These are phyloP conservation scores for Dioscorea dumetorum DNA, from an alignment of 106 monocot genomes.

Conservation along the genomic window DNA sequence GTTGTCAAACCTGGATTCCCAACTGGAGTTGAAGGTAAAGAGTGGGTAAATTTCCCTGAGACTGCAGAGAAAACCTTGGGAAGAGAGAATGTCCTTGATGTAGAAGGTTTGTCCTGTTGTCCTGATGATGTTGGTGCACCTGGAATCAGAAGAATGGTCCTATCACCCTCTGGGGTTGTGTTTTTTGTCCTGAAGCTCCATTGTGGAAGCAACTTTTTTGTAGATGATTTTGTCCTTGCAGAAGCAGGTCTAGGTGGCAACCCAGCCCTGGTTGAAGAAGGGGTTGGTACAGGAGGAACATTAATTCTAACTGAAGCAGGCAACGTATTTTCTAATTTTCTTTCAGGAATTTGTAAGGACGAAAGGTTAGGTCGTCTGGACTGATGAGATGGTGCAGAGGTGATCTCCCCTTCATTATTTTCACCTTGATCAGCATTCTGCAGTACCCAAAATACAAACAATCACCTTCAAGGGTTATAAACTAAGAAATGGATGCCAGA, in stretches of 20 bases:
- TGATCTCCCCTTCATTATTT: conserved; percentile 18
- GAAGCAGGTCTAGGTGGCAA: conserved; percentile 81
- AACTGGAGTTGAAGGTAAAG: conserved; percentile 82
- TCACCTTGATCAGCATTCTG: conserved; percentile 28
- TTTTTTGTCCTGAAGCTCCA: conserved; percentile 46
- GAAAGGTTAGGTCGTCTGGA: conserved; percentile 52
- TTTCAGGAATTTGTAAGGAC: conserved; percentile 64
- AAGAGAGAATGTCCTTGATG: conserved; percentile 48
- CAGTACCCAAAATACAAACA: neutral
- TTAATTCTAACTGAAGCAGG: conserved; percentile 35
- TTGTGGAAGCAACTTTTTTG: conserved; percentile 45
- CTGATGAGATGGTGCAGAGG: conserved; percentile 4
- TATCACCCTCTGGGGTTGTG: conserved; percentile 46
- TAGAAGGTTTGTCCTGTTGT: conserved; percentile 45
- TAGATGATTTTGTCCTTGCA: conserved; percentile 51
- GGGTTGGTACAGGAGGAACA: conserved; percentile 24
- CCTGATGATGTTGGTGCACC: conserved; percentile 40
- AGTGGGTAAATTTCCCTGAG: conserved; percentile 48
- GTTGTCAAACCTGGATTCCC: conserved; percentile 21
- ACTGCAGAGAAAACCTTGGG: conserved; percentile 47
- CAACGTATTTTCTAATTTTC: conserved; percentile 39
- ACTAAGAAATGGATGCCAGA: neutral
- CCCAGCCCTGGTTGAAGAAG: conserved; percentile 56
- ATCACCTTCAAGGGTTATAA: neutral
- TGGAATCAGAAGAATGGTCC: conserved; percentile 40